Base-by-base conservation (phyloP, 225 moss, liverwort and hornwort species). In the Pseudisothecium myosuroides region DNA sequence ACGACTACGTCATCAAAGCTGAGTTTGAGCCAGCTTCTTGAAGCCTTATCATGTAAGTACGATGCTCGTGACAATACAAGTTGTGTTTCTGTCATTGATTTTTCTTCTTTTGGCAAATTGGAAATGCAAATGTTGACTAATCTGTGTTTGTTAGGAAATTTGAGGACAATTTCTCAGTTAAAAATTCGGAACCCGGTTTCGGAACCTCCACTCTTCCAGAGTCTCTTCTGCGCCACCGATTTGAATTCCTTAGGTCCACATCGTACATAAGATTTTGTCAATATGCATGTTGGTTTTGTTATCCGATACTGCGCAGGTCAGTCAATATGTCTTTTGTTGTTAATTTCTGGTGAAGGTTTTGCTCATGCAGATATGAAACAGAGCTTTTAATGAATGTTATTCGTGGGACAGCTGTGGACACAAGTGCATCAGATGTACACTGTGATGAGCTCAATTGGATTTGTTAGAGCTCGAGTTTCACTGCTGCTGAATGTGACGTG, bases 391-490 rank as follows among this genome's bases (percentile, higher is more conserved):
- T 89, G 61, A 96, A 96, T 87, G 96, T 95, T 85, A 94, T 95
- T 81, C 92, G 93, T 90, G 94, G 94, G 52, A 96, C 92, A 41
- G 96, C 93, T 88, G 92, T 96, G 62, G 96, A 96, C 86, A 94
- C 92, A 68, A 95, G 91, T 89, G 9, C 47, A 47, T 47, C 9
- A 47, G 52, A 52, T 52, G 15, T 13, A 92, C 94, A 92, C 52
- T 92, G 92, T 86, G 95, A 98, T 85, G 96, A 96, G 90, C 94
- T 98, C 67, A 37, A 87, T 96, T 90, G 96, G 96, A 56, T 96
- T 96, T 90, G 94, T 98, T 82, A 96, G 96, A 59, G 95, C 95
- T 47, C 94, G 94, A 41, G 85, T 94, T 84, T 95, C 78, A 90
- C 93, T 88, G 93, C 94, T 71, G 82, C 93, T 59, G 94, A 96